A percentile compares a stretch with the other conserved stretches of the same genome.
Conservation (phyloP, 306 rosid genomes). For the Astragalus glycyphyllos region DNA sequence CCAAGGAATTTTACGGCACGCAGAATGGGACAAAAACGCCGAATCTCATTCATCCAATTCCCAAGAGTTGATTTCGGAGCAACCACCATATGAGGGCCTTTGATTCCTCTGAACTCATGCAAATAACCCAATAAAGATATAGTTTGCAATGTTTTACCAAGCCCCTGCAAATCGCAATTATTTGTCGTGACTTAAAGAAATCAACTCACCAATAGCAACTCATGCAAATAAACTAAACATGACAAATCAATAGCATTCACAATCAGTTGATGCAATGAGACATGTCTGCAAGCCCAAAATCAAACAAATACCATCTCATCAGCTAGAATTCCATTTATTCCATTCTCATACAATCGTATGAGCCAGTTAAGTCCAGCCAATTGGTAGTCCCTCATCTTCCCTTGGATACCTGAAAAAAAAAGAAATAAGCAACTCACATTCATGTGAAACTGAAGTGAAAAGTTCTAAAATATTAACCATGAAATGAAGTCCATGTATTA, state of each 20-base stretch:
- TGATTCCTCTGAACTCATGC: conserved; percentile 93
- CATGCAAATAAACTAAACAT: conserved; percentile 5
- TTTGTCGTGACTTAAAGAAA: conserved; percentile 26
- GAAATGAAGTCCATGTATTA: background rate
- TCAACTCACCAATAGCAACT: background rate
- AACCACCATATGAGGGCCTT: conserved; percentile 99
- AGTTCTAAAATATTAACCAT: conserved; percentile 5
- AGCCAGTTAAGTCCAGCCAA: conserved; percentile 99
- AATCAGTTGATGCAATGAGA: conserved; percentile 23
- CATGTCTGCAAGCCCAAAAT: conserved; percentile 29
- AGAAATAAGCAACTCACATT: conserved; percentile 33
- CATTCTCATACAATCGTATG: conserved; percentile 91
- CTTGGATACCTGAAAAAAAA: conserved; percentile 76
- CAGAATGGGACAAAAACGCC: conserved; percentile 88
- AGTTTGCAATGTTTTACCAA: conserved; percentile 96
- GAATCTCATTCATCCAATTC: conserved; percentile 99
- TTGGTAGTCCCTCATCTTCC: conserved; percentile 98
- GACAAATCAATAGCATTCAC: conserved; percentile 6
- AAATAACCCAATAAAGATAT: conserved; percentile 93
- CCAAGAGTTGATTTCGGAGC: conserved; percentile 99
- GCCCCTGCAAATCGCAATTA: conserved; percentile 70
- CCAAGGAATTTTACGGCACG: conserved; percentile 97
- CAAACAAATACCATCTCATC: conserved; percentile 87
- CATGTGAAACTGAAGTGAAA: conserved; percentile 5
- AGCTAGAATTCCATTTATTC: conserved; percentile 97